These are phyloP conservation scores for Stentor coeruleus DNA, from an alignment of 73 alveolate species.

Conservation along the genomic window DNA sequence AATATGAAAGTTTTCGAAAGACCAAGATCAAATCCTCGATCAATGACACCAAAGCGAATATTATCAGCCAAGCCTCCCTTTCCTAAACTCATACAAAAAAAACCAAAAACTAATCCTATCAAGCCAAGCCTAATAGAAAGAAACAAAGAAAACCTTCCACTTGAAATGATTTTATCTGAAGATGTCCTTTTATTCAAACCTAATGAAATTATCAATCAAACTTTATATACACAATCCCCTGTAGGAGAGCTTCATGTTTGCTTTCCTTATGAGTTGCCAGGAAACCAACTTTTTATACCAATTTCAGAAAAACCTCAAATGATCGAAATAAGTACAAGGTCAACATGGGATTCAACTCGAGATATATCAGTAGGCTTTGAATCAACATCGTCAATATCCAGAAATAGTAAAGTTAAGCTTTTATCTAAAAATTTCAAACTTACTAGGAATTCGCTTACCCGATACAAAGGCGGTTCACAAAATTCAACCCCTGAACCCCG, in stretches of 20 bases:
- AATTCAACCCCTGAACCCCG: neutral
- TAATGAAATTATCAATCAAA: neutral
- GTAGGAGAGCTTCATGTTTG: neutral
- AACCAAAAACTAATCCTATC: neutral
- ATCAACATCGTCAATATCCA: neutral
- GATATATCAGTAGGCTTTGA: neutral
- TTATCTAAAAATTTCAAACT: neutral
- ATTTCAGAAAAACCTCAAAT: neutral
- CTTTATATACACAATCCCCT: neutral
- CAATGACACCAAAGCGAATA: neutral
- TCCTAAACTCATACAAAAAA: neutral
- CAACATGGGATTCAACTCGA: neutral
- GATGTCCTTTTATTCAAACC: neutral
- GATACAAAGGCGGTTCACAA: neutral
- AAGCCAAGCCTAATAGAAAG: neutral
- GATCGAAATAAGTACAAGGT: neutral
- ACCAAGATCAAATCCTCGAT: neutral
- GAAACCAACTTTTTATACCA: neutral
- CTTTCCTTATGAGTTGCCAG: neutral
- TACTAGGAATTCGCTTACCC: neutral
- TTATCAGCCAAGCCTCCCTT: neutral
- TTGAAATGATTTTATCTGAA: neutral
- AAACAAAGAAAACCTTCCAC: slow-evolving; percentile 12
- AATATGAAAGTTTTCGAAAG: neutral
- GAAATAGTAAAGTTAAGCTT: neutral